phyloP scores from a whole-genome alignment of 1,284 basidiomycete species.

The Bondarzewia mesenterica region DNA sequence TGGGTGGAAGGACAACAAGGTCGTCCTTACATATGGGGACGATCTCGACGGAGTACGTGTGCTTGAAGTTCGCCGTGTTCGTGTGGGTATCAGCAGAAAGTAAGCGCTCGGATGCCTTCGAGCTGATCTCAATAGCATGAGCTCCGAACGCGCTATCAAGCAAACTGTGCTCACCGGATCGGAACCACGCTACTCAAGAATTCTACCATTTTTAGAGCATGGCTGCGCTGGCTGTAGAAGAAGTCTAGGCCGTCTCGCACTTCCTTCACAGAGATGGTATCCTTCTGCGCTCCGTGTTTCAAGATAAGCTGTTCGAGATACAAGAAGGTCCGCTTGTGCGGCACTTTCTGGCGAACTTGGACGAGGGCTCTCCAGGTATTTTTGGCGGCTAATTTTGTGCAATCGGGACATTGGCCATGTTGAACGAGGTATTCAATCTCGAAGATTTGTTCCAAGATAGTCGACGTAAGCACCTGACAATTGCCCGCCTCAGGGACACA shows the following conservation, averaged over 20 bases:
- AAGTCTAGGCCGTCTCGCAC: constrained; percentile 95
- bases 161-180: constrained; percentile 55
- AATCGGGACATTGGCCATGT: constrained; percentile 93
- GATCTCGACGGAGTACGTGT: constrained; percentile 97
- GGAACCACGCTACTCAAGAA: constrained; percentile 88
- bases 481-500: neutral
- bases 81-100: constrained; percentile 91
- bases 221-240: constrained; percentile 86
- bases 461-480: constrained; percentile 82
- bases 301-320: constrained; percentile 97
- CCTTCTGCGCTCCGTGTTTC: constrained; percentile 95
- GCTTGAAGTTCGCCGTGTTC: constrained; percentile 93
- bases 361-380: constrained; percentile 98
- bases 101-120: constrained; percentile 90
- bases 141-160: neutral
- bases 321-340: constrained; percentile 96
- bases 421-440: constrained; percentile 96
- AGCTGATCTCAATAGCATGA: constrained; percentile 33
- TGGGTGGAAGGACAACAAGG: constrained; percentile 82
- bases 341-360: constrained; percentile 95
- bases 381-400: constrained; percentile 90
- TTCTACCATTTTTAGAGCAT: constrained; percentile 97
- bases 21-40: constrained; percentile 97
- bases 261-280: constrained; percentile 90
- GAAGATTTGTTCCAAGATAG: constrained; percentile 95